phyloP scores from a whole-genome alignment of 495 filamentous ascomycete species.

The Astrothelium macrocarpum region DNA sequence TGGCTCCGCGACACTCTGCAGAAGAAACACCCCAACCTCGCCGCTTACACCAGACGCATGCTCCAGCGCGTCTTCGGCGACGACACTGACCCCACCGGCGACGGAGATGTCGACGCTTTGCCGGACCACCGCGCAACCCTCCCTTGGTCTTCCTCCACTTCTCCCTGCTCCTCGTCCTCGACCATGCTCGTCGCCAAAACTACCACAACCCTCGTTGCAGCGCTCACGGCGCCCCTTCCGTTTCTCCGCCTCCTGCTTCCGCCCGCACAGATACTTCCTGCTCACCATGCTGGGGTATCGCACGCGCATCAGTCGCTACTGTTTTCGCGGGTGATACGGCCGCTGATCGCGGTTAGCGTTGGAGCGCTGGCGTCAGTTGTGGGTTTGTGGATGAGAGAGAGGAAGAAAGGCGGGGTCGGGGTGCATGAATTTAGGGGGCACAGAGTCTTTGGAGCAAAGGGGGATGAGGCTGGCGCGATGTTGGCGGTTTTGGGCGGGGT shows the following conservation, averaged over 20 bases:
- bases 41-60: constrained; percentile 36
- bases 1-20: constrained; percentile 61
- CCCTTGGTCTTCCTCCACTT: background rate
- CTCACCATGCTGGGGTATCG: background rate
- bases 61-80: background rate
- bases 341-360: background rate
- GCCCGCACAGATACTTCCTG: background rate
- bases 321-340: background rate
- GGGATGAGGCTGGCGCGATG: constrained; percentile 3
- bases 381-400: no score
- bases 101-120: no score
- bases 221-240: background rate
- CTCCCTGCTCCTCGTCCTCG: background rate
- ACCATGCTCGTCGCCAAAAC: background rate
- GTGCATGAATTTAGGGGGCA: background rate
- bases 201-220: background rate
- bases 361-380: no score
- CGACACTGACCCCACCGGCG: no score
- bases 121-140: no score
- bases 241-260: background rate
- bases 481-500: background rate
- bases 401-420: background rate
- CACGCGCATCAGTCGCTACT: background rate
- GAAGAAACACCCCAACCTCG: constrained; percentile 44
- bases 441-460: background rate